Conservation (phyloP, 1,284 basidiomycete genomes). For the Austroboletus olivaceoglutinosus region DNA sequence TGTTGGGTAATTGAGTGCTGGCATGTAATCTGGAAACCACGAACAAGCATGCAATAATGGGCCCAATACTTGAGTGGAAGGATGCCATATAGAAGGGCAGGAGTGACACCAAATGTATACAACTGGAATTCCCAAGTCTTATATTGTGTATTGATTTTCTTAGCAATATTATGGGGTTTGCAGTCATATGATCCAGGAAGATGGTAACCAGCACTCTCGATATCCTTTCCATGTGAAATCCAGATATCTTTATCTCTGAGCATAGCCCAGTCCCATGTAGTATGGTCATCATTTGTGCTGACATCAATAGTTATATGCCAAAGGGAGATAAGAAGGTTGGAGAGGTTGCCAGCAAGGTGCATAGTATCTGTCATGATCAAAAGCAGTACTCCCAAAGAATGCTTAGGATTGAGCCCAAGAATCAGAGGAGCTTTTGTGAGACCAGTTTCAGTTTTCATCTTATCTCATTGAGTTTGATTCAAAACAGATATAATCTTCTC, state of each 20-base stretch:
- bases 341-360: not conserved
- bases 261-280: not conserved
- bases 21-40: no score
- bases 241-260: not conserved
- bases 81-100: no score
- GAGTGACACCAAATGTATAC: no score
- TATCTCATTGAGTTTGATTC: no score
- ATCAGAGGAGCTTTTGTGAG: not conserved
- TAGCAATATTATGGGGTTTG: no score
- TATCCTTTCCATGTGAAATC: not conserved
- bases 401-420: not conserved
- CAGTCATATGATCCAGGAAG: not conserved
- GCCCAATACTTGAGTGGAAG: no score
- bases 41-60: no score
- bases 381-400: not conserved
- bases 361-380: not conserved
- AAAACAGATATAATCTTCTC: no score
- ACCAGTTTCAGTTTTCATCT: no score
- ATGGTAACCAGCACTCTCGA: not conserved
- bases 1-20: no score
- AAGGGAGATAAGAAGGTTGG: not conserved
- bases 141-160: no score
- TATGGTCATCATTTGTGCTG: not conserved
- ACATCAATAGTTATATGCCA: not conserved
- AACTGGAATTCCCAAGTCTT: no score